Conservation (phyloP, 352 stramenopile species). For the Phytophthora citrophthora region DNA sequence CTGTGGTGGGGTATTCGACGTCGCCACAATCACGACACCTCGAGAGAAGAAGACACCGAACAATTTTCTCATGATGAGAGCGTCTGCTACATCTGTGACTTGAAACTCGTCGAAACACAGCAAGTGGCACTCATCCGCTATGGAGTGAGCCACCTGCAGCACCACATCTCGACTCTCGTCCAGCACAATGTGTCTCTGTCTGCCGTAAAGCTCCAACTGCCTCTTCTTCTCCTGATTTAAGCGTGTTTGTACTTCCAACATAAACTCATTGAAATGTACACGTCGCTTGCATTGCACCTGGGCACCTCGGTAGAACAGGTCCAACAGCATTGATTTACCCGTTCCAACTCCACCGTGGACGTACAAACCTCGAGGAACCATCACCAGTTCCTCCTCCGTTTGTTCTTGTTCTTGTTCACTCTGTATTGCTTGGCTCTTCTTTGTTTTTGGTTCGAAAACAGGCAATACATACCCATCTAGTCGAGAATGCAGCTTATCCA, state of each 20-base stretch:
- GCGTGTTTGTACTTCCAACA: conserved; percentile 94
- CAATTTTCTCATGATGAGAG: conserved; percentile 96
- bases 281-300: conserved; percentile 78
- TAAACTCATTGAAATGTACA: conserved; percentile 98
- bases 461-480: conserved; percentile 63
- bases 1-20: conserved; percentile 91
- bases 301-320: conserved; percentile 91
- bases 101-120: conserved; percentile 99
- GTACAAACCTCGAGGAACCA: conserved; percentile 92
- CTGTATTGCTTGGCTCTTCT: conserved; percentile 1
- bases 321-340: conserved; percentile 97
- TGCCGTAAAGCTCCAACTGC: conserved; percentile 77
- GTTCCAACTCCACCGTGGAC: conserved; percentile 95
- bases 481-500: conserved; percentile 70
- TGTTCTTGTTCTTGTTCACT: neutral
- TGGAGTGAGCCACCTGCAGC: conserved; percentile 79
- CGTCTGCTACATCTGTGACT: conserved; percentile 97
- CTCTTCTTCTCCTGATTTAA: conserved; percentile 92
- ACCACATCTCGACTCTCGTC: conserved; percentile 71
- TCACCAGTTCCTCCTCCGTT: conserved; percentile 25
- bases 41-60: conserved; percentile 91
- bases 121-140: conserved; percentile 90
- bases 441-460: conserved; percentile 12
- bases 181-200: conserved; percentile 89
- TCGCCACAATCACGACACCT: conserved; percentile 95